Evolutionary conservation across 176 grass and related monocot species (phyloP).

Genomic region (Carex pumila): DNA sequence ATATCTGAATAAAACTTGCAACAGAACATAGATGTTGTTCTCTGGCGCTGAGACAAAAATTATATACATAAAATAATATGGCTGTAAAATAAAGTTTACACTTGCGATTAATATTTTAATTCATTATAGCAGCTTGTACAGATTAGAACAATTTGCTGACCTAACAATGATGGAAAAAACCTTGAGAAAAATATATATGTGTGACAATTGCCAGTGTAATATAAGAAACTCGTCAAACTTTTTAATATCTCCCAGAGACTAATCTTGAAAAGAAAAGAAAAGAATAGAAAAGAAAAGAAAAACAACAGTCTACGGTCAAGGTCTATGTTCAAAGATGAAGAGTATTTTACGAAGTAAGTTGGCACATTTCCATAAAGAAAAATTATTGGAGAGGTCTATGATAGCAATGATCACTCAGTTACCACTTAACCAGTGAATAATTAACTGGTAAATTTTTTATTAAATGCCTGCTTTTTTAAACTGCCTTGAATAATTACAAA

Average conservation of each 20-base stretch:
- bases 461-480: too few relatives aligned
- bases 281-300: neutral
- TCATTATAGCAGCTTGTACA: neutral
- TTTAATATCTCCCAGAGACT: neutral
- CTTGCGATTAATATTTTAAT: neutral
- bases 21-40: neutral
- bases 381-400: neutral
- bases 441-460: neutral
- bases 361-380: conserved; percentile 1
- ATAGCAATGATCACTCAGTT: neutral
- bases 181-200: too few relatives aligned
- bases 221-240: neutral
- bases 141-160: too few relatives aligned
- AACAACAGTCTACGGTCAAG: neutral
- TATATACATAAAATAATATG: neutral
- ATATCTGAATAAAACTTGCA: neutral
- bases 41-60: neutral
- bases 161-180: too few relatives aligned
- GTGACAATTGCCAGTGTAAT: too few relatives aligned
- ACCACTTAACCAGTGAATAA: neutral
- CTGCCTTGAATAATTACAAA: neutral
- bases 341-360: neutral
- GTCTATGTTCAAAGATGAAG: neutral
- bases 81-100: neutral
- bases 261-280: neutral